phyloP scores from a whole-genome alignment of 2,329 filamentous ascomycete species.

The Colletotrichum tofieldiae region DNA sequence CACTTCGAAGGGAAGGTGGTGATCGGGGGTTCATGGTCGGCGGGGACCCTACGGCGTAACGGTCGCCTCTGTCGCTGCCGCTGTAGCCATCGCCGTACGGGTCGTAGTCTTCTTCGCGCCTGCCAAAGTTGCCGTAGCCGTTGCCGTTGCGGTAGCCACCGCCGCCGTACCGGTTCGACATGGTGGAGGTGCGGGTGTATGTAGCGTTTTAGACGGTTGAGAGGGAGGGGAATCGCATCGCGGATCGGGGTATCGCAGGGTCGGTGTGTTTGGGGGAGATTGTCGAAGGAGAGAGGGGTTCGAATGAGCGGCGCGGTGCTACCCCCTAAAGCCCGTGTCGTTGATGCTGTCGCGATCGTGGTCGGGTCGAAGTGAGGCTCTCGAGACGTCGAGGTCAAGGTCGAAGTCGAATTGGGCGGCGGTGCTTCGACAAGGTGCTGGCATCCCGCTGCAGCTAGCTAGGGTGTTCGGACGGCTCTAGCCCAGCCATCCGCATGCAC shows the following conservation, averaged over 20 bases:
- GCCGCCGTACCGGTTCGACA: constrained; percentile 44
- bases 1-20: constrained; percentile 51
- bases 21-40: constrained; percentile 44
- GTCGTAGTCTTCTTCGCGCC: constrained; percentile 67
- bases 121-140: constrained; percentile 56
- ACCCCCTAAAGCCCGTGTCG: background rate
- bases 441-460: constrained; percentile 26
- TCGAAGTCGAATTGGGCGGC: constrained; percentile 1
- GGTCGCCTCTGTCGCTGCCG: constrained; percentile 58
- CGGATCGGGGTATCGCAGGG: constrained; percentile 7
- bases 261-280: background rate
- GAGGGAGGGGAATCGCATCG: constrained; percentile 36
- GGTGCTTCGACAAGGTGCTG: constrained; percentile 10
- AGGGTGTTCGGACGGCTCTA: constrained; percentile 27
- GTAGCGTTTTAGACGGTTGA: constrained; percentile 35
- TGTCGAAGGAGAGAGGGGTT: background rate
- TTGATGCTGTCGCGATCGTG: background rate
- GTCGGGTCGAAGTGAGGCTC: constrained; percentile 11
- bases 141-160: constrained; percentile 58
- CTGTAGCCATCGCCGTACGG: constrained; percentile 61
- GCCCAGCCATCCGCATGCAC: constrained; percentile 36
- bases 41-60: constrained; percentile 55
- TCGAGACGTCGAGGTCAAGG: background rate
- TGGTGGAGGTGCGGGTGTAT: constrained; percentile 30
- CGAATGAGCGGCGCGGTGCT: background rate